Base-by-base conservation (phyloP, 192 early-diverging fungal species). In the Linnemannia zychae region DNA sequence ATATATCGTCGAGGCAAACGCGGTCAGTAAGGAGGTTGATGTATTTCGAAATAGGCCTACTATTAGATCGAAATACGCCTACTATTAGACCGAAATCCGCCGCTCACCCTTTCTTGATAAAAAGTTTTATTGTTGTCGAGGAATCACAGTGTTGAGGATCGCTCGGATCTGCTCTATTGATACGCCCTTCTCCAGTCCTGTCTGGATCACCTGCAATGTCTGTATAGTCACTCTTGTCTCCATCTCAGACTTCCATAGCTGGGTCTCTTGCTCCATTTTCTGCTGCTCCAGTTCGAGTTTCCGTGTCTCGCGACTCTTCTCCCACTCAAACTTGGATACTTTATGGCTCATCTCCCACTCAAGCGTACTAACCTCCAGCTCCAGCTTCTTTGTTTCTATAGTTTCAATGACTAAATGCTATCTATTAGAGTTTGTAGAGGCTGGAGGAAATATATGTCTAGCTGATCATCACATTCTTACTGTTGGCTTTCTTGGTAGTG, bases 301-400 rank as follows among this genome's bases (percentile, higher is more conserved):
- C 53, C 53, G 3, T 60, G 53, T 28, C 53, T 60, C 53, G n/a
- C 53, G 53, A 16, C 31, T 15, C 67, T 70, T 47, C 67, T 78
- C 67, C 53, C 57, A 4, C 28, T 47, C 67, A 44, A 22, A 31
- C 31, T 71, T 38, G 24, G 40, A 13, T 6, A 18, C 67, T 78
- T 46, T 53, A n/a, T 24, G 70, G 17, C 31, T 66, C 28, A 67
- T 66, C 48, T 81, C 71, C 71, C 7, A 16, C n/a, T 63, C 50
- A 40, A 75, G 74, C 16, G 67, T 79, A 22, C n/a, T 60, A 40
- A 75, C 22, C 34, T 81, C 80, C 67, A 76, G 38, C 36, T 81
- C 74, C 5, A 71, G 33, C 52, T 24, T 71, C 44, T n/a, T 76
- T 18, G 13, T 36, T 71, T 57, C 66, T 44, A 71, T 22, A 20